A percentile compares a stretch with the other conserved stretches of the same genome.
phyloP scores from a whole-genome alignment of 495 filamentous ascomycete genomes.

The Aspergillus incahuasiensis region DNA sequence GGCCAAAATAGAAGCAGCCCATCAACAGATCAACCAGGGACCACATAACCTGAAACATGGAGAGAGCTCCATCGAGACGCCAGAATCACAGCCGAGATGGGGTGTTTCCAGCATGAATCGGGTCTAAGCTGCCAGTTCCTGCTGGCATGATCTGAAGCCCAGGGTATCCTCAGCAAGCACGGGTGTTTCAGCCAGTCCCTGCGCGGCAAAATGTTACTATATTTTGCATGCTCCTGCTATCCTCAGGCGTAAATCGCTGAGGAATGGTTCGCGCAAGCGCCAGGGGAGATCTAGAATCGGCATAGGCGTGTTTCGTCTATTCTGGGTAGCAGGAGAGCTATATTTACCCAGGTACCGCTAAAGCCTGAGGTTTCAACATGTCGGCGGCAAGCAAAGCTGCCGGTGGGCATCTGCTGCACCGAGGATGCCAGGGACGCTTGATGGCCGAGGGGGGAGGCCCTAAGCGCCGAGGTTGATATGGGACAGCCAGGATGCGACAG shows the following conservation, averaged over 20 bases:
- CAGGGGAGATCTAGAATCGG: constrained; percentile 36
- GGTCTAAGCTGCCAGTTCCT: constrained; percentile 7
- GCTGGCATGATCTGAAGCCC: constrained; percentile 32
- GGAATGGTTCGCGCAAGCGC: constrained; percentile 25
- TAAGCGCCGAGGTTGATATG: constrained; percentile 20
- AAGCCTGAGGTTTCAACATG: constrained; percentile 7
- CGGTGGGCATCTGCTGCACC: neutral
- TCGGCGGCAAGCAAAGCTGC: constrained; percentile 22
- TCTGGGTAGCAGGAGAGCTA: constrained; percentile 18
- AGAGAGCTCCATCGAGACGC: constrained; percentile 36
- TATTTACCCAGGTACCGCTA: constrained; percentile 14
- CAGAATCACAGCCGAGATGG: constrained; percentile 12
- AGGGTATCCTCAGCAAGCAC: constrained; percentile 31
- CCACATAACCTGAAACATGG: constrained; percentile 40
- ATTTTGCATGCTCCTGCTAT: constrained; percentile 36
- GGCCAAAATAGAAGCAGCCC: constrained; percentile 24
- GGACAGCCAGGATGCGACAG: constrained; percentile 3
- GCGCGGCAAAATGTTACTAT: constrained; percentile 46
- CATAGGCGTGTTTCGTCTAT: constrained; percentile 33
- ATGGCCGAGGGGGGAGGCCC: constrained; percentile 4
- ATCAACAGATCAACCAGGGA: constrained; percentile 23
- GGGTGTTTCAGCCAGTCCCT: constrained; percentile 40
- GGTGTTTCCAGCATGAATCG: constrained; percentile 5
- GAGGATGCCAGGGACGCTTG: neutral
- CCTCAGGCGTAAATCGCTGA: constrained; percentile 28